Base-by-base conservation (phyloP, 306 rosid genomes). In the Cucurbita ficifolia region DNA sequence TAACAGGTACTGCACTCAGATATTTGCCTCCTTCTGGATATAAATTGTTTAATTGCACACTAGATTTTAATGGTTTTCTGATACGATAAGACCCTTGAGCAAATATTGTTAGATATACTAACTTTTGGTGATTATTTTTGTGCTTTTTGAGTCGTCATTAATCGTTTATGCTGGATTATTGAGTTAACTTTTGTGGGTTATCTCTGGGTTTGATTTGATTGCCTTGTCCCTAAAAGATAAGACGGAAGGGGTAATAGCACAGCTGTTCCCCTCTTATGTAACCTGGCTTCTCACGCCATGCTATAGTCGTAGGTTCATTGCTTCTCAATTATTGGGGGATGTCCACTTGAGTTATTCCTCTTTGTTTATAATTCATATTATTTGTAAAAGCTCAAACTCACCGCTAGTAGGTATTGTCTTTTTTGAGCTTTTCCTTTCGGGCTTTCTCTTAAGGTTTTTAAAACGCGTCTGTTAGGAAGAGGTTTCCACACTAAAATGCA, bases 1-100 rank as follows among this genome's bases (percentile, higher is more conserved):
- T 90, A 79, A 82, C 82, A 64, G 96, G 91, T 90, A 85, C 18
- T 46, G 87, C 88, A 83, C 14, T 39, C 16, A 58, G 29, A 64
- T 57, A 55, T 72, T 56, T 36, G 56, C 33, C 68, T 40, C 64
- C 13, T 54, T 12, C 22, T 24, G 48, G 70, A 62, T 46, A 38
- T 10, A n/a, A 4, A 42, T 12, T 63, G 70, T 63, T 62, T 8
- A n/a, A n/a, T 21, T 67, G 72, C 33, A 43, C 35, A 43, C 2
- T 45, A 67, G 52, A 7, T 42, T 40, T 42, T 4, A 38, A 40
- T 69, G 35, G 45, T 52, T 65, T 18, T 65, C 53, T 65, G 10
- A 46, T 19, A 22, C 1, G 72, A 65, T 42, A 11, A 16, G 19
- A 42, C 36, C 49, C 36, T 19, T 13, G 7, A 9, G 70, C 51